phyloP scores from a whole-genome alignment of 257 asterid species.

The Fraxinus americana region DNA sequence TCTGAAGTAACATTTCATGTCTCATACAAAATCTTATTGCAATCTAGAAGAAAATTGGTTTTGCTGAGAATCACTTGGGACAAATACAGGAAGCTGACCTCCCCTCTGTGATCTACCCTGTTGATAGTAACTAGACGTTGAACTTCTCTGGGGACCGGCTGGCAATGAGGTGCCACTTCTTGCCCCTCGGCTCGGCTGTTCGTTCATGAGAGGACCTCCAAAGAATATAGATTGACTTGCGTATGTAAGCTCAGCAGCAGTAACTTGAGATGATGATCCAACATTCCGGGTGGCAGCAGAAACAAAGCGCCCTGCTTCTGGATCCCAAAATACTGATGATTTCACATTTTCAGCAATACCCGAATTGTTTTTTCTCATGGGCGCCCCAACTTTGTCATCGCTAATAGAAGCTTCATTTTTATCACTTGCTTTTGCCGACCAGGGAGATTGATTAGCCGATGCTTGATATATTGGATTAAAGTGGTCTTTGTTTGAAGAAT shows the following conservation, averaged over 20 bases:
- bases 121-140: conserved; percentile 61
- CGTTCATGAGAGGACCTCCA: conserved; percentile 76
- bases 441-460: conserved; percentile 57
- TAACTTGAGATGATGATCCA: conserved; percentile 50
- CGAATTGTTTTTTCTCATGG: conserved; percentile 38
- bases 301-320: conserved; percentile 74
- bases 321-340: conserved; percentile 87
- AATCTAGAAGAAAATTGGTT: conserved; percentile 56
- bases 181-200: conserved; percentile 46
- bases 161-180: conserved; percentile 35
- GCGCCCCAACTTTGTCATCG: conserved; percentile 23
- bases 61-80: conserved; percentile 83
- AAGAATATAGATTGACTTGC: conserved; percentile 87
- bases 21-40: conserved; percentile 29
- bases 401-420: conserved; percentile 27
- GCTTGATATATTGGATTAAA: conserved; percentile 68
- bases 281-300: conserved; percentile 52
- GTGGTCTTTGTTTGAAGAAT: conserved; percentile 50
- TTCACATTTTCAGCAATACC: conserved; percentile 40
- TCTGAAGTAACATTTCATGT: conserved; percentile 11
- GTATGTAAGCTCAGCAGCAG: conserved; percentile 75
- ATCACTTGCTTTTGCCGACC: conserved; percentile 42
- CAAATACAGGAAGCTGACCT: conserved; percentile 93
- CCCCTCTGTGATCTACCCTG: conserved; percentile 87
- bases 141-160: conserved; percentile 40